These are phyloP conservation scores for Boletus speciosus DNA, from an alignment of 768 basidiomycete genomes.

Conservation along the genomic window DNA sequence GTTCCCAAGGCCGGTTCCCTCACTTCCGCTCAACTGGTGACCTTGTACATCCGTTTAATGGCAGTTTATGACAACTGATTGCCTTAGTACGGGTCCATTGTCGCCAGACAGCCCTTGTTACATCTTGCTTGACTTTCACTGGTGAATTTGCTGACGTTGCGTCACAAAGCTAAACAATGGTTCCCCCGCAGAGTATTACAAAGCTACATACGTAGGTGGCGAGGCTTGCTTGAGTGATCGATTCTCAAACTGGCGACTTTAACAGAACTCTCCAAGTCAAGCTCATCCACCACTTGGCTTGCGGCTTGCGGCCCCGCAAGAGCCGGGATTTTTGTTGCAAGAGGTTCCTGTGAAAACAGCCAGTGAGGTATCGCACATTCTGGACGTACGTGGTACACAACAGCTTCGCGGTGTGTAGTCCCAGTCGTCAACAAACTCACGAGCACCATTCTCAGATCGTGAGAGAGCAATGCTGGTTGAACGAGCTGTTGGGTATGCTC, in stretches of 20 bases:
- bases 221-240: not conserved
- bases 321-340: slow-evolving; percentile 73
- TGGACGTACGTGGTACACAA: slow-evolving; percentile 51
- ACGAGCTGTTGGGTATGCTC: slow-evolving; percentile 59
- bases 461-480: slow-evolving; percentile 81
- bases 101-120: not conserved
- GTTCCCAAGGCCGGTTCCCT: not conserved
- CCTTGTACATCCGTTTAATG: not conserved
- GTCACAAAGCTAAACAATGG: slow-evolving; percentile 51
- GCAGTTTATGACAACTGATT: not conserved
- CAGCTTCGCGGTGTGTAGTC: not conserved
- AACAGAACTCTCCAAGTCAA: slow-evolving; percentile 61
- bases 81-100: not conserved
- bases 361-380: slow-evolving; percentile 69
- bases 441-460: slow-evolving; percentile 39
- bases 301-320: slow-evolving; percentile 63
- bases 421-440: not conserved
- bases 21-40: not conserved
- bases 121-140: not conserved
- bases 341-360: slow-evolving; percentile 67
- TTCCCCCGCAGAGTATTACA: slow-evolving; percentile 60
- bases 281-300: slow-evolving; percentile 68
- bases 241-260: slow-evolving; percentile 1
- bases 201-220: slow-evolving; percentile 58
- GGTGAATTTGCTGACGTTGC: slow-evolving; percentile 10